A percentile compares a stretch with the other conserved stretches of the same genome.
phyloP scores from a whole-genome alignment of 2,329 filamentous ascomycete species.

The Cercospora sojina region DNA sequence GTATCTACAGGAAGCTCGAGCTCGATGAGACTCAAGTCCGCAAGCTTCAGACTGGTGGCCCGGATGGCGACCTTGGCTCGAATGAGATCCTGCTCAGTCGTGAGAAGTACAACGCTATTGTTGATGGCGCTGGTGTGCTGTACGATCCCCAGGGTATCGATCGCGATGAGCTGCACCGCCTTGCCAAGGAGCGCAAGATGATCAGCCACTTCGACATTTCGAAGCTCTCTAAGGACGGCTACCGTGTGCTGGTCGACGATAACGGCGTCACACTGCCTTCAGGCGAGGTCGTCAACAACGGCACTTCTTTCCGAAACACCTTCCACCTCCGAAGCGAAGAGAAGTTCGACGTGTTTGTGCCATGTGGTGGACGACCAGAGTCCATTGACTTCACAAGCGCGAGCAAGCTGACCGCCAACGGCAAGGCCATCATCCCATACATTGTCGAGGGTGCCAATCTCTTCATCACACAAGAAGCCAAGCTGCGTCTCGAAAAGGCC shows the following conservation, averaged over 20 bases:
- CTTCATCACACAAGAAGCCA: slow-evolving; percentile 98
- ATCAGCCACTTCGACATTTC: slow-evolving; percentile 80
- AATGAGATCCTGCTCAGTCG: slow-evolving; percentile 96
- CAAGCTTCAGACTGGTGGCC: slow-evolving; percentile 97
- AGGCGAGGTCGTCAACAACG: slow-evolving; percentile 85
- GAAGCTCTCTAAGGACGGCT: slow-evolving; percentile 85
- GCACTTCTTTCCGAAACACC: slow-evolving; percentile 93
- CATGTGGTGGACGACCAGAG: slow-evolving; percentile 92
- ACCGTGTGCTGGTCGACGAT: slow-evolving; percentile 89
- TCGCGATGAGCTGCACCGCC: slow-evolving; percentile 74
- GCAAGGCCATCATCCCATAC: slow-evolving; percentile 84
- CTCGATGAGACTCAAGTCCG: slow-evolving; percentile 80
- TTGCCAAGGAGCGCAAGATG: slow-evolving; percentile 86
- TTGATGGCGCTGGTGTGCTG: slow-evolving; percentile 94
- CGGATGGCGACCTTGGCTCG: slow-evolving; percentile 92
- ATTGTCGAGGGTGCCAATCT: slow-evolving; percentile 97
- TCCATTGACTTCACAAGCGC: slow-evolving; percentile 91
- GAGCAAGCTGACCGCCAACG: slow-evolving; percentile 82
- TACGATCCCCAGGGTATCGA: slow-evolving; percentile 90
- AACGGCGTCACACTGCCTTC: slow-evolving; percentile 81
- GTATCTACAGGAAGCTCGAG: slow-evolving; percentile 94
- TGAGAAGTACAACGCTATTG: slow-evolving; percentile 91
- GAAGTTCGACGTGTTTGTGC: slow-evolving; percentile 84
- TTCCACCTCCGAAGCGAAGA: slow-evolving; percentile 76
- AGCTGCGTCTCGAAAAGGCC: slow-evolving; percentile 90